Percentiles rank a stretch among this genome's conserved stretches.
Conservation (phyloP, 148 eudicot species). For the Rhododendron kiyosumense region DNA sequence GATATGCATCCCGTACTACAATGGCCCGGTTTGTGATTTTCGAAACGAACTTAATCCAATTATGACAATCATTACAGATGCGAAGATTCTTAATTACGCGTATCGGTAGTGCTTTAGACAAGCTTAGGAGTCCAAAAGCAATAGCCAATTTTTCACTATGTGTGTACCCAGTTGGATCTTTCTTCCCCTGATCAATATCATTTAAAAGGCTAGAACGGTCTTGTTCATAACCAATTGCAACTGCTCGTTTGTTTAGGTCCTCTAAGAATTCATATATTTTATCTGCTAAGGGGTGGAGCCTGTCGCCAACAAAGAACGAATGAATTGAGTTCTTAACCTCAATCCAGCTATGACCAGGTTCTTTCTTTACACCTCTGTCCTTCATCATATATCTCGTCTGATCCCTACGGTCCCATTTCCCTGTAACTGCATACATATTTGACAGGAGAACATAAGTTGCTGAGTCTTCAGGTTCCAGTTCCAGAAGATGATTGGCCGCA, state of each 20-base stretch:
- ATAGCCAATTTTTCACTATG: slow-evolving; percentile 37
- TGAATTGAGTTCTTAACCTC: slow-evolving; percentile 69
- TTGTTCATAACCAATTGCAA: slow-evolving; percentile 58
- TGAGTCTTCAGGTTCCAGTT: slow-evolving; percentile 70
- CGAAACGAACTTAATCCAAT: slow-evolving; percentile 73
- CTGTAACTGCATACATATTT: slow-evolving; percentile 44
- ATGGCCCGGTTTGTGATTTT: slow-evolving; percentile 53
- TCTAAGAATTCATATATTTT: slow-evolving; percentile 58
- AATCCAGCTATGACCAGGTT: slow-evolving; percentile 91
- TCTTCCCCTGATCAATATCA: slow-evolving; percentile 47
- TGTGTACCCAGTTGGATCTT: slow-evolving; percentile 34
- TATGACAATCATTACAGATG: slow-evolving; percentile 85
- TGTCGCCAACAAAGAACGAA: slow-evolving; percentile 85
- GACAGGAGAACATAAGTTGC: slow-evolving; percentile 83
- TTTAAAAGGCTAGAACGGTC: slow-evolving; percentile 33
- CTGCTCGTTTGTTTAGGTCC: slow-evolving; percentile 49
- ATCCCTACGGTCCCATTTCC: slow-evolving; percentile 22
- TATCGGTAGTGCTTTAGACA: slow-evolving; percentile 47
- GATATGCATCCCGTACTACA: slow-evolving; percentile 72
- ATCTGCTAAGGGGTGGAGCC: slow-evolving; percentile 62
- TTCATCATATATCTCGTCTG: background rate
- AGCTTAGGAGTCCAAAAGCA: slow-evolving; percentile 64
- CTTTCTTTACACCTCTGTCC: slow-evolving; percentile 28
- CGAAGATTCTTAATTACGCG: slow-evolving; percentile 87
- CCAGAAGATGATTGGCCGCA: slow-evolving; percentile 48